Conservation (phyloP, 257 asterid species). For the Solanum pennellii region DNA sequence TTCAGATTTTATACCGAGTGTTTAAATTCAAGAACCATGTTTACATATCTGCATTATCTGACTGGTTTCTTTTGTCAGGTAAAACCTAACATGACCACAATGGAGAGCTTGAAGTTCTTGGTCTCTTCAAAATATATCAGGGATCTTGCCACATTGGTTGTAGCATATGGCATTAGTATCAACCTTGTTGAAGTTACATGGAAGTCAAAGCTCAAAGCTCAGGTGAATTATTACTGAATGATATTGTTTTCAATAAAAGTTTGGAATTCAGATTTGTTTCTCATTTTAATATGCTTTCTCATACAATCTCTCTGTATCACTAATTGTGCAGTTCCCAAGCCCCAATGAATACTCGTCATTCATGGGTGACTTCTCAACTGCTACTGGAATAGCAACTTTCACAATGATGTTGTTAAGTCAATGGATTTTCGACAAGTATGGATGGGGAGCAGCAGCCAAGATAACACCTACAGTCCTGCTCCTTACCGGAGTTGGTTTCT, state of each 20-base stretch:
- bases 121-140: conserved; percentile 75
- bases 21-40: neutral
- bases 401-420: conserved; percentile 94
- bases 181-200: conserved; percentile 98
- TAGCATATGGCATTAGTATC: conserved; percentile 95
- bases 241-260: neutral
- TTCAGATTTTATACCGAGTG: neutral
- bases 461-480: conserved; percentile 92
- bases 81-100: conserved; percentile 89
- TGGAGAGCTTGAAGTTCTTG: conserved; percentile 96
- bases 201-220: conserved; percentile 99
- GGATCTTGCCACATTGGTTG: conserved; percentile 93
- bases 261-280: neutral
- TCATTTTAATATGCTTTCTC: neutral
- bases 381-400: conserved; percentile 94
- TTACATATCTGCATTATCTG: neutral
- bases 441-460: conserved; percentile 97
- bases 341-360: conserved; percentile 94
- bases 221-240: conserved; percentile 32
- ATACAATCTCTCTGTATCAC: neutral
- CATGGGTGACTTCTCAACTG: conserved; percentile 97
- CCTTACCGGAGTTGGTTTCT: conserved; percentile 85
- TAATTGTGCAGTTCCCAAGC: conserved; percentile 65
- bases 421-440: conserved; percentile 81
- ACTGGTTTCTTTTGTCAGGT: conserved; percentile 33